Percentiles rank a stretch among this genome's conserved stretches.
phyloP scores from a whole-genome alignment of 331 rosid genomes.

The Phaseolus coccineus region DNA sequence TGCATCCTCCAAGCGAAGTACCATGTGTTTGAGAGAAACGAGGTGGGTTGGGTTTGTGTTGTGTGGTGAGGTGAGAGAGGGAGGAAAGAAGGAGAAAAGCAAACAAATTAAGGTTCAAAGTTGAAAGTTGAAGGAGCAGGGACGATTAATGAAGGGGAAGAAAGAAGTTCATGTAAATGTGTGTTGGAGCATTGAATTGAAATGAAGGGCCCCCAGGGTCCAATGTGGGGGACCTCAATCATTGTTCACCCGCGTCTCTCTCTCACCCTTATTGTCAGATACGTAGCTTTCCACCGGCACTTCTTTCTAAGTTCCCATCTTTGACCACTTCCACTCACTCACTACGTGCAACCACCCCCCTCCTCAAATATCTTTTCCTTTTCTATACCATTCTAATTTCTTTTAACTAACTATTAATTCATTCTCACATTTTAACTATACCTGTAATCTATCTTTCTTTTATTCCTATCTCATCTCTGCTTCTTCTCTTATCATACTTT shows the following conservation, averaged over 20 bases:
- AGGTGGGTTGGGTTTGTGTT: constrained; percentile 24
- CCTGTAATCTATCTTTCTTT: too few species aligned
- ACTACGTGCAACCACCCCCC: neutral
- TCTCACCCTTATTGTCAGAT: neutral
- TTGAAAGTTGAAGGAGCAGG: constrained; percentile 11
- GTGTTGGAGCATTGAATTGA: neutral
- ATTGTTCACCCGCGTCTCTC: constrained; percentile 43
- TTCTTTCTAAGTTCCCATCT: neutral
- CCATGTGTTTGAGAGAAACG: constrained; percentile 43
- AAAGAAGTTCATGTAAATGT: neutral
- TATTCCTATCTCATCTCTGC: too few species aligned
- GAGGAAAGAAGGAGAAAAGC: constrained; percentile 7
- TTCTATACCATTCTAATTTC: too few species aligned
- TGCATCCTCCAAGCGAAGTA: neutral
- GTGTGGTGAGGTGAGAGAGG: neutral
- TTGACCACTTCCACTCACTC: neutral
- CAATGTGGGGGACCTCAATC: constrained; percentile 49
- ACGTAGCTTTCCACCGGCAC: constrained; percentile 18
- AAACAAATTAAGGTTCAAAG: constrained; percentile 53
- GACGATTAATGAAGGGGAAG: neutral
- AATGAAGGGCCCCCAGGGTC: neutral
- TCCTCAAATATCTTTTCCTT: neutral
- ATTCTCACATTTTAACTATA: too few species aligned
- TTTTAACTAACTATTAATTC: too few species aligned
- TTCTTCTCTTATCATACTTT: too few species aligned